Evolutionary conservation across 371 early-diverging fungal species (phyloP).

Genomic region (Thermomucor indicae-seudaticae): DNA sequence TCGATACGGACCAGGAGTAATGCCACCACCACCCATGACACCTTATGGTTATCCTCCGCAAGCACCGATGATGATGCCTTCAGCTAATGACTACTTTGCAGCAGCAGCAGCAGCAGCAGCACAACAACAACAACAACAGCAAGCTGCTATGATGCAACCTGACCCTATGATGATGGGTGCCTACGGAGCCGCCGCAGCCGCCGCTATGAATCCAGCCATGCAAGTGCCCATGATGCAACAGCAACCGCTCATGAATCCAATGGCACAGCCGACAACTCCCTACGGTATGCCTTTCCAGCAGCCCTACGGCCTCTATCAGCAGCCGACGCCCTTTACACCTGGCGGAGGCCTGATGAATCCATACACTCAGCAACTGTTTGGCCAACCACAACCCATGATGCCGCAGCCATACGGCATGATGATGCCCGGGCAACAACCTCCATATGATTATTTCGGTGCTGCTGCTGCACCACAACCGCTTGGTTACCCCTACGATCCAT

Average conservation of each 20-base stretch:
- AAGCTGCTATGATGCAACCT: constrained; percentile 5
- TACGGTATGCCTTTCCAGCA: constrained; percentile 2
- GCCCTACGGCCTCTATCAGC: neutral
- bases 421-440: constrained; percentile 14
- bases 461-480: neutral
- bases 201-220: constrained; percentile 8
- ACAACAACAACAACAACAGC: too few species aligned
- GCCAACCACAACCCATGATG: constrained; percentile 10
- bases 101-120: too few species aligned
- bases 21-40: too few species aligned
- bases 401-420: constrained; percentile 4
- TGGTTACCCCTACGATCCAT: constrained; percentile 10
- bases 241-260: constrained; percentile 4
- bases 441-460: constrained; percentile 5
- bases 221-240: constrained; percentile 6
- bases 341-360: constrained; percentile 11
- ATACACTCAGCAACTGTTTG: constrained; percentile 4
- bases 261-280: constrained; percentile 2
- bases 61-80: constrained; percentile 9
- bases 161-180: too few species aligned
- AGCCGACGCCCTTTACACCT: too few species aligned
- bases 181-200: neutral
- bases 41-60: too few species aligned
- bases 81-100: neutral
- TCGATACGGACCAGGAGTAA: too few species aligned